Conservation (phyloP, 345 rosid species). For the Syzygium aromaticum region DNA sequence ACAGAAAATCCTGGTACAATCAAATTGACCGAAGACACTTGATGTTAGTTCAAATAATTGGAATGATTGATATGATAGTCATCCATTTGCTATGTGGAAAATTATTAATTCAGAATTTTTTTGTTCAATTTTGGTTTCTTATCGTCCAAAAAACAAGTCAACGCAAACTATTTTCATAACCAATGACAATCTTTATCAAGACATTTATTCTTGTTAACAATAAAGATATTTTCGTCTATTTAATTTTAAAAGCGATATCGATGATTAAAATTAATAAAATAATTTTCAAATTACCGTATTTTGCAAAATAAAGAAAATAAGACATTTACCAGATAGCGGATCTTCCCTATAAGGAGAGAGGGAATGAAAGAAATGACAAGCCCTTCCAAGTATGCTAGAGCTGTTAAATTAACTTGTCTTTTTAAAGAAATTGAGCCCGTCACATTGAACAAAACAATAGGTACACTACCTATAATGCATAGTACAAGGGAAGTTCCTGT, state of each 20-base stretch:
- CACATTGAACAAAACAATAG: neutral
- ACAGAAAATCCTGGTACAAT: neutral
- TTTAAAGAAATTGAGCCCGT: neutral
- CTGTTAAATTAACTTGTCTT: neutral
- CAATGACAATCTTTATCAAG: neutral
- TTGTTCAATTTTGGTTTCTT: neutral
- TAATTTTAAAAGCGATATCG: neutral
- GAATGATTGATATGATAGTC: neutral
- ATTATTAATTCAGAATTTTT: neutral
- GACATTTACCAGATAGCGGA: neutral
- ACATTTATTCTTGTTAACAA: neutral
- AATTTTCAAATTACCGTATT: neutral
- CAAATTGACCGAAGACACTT: neutral
- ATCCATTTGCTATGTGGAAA: neutral
- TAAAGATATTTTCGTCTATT: neutral
- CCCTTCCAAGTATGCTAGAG: neutral
- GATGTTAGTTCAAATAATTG: neutral
- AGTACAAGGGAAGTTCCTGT: too few relatives aligned
- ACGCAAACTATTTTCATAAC: neutral
- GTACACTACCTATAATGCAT: neutral
- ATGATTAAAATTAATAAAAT: neutral
- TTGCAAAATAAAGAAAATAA: neutral
- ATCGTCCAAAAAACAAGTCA: rapidly evolving
- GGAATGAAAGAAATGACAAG: neutral
- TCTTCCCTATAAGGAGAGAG: neutral